Evolutionary conservation across 2,329 filamentous ascomycete species (phyloP).

Genomic region (Aspergillus tubingensis): DNA sequence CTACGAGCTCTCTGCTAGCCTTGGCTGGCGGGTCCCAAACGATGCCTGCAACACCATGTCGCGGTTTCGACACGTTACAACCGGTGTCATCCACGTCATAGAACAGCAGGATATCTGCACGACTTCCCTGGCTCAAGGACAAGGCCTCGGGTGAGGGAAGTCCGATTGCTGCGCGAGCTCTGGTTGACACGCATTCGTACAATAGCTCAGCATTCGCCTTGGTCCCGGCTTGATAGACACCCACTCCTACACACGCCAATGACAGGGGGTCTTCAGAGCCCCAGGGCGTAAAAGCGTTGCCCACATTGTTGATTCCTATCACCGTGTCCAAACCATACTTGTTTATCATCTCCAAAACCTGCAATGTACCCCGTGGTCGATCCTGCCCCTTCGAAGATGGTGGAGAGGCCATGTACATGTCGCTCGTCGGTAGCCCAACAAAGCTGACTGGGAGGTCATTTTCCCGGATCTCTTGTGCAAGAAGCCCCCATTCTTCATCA

Average conservation of each 20-base stretch:
- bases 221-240: constrained; percentile 68
- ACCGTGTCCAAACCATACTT: constrained; percentile 60
- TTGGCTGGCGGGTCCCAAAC: constrained; percentile 41
- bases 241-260: constrained; percentile 64
- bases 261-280: constrained; percentile 67
- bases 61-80: constrained; percentile 28
- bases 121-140: constrained; percentile 17
- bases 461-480: constrained; percentile 52
- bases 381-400: constrained; percentile 26
- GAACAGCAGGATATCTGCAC: constrained; percentile 28
- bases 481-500: constrained; percentile 50
- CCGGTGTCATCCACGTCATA: constrained; percentile 35
- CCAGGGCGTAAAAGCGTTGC: constrained; percentile 73
- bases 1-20: constrained; percentile 30
- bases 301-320: constrained; percentile 70
- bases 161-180: constrained; percentile 43
- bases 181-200: constrained; percentile 55
- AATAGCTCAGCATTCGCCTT: constrained; percentile 60
- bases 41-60: constrained; percentile 37
- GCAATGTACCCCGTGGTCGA: constrained; percentile 61
- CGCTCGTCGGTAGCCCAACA: constrained; percentile 69
- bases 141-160: constrained; percentile 11
- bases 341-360: constrained; percentile 62
- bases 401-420: constrained; percentile 70
- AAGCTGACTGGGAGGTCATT: constrained; percentile 62